Percentiles rank a stretch among this genome's conserved stretches.
Conservation (phyloP, 2,329 filamentous ascomycete species). For the Diplocarpon mali region DNA sequence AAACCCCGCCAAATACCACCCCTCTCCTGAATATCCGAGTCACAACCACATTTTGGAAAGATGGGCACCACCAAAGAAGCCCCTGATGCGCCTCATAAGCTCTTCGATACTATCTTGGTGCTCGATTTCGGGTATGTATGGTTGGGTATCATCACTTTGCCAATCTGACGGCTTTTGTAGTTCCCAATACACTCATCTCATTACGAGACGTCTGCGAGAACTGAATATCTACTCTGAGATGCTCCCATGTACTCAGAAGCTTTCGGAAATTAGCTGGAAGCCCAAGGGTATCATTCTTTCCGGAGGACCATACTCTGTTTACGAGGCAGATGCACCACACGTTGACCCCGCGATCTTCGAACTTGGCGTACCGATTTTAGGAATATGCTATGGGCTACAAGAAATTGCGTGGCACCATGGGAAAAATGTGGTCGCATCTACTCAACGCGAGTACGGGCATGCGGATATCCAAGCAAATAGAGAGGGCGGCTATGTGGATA, state of each 20-base stretch:
- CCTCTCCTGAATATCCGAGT: neutral
- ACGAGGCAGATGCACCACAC: conserved; percentile 65
- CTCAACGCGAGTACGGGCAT: conserved; percentile 35
- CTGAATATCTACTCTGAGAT: conserved; percentile 80
- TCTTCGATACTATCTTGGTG: conserved; percentile 49
- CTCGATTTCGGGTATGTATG: conserved; percentile 48
- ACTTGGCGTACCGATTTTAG: conserved; percentile 35
- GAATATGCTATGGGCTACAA: conserved; percentile 40
- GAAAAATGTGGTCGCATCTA: conserved; percentile 57
- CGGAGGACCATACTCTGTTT: conserved; percentile 66
- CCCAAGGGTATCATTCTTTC: conserved; percentile 77
- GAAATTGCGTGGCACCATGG: conserved; percentile 64
- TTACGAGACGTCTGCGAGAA: conserved; percentile 53
- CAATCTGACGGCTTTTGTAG: conserved; percentile 12
- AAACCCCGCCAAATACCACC: neutral
- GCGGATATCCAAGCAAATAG: conserved; percentile 45
- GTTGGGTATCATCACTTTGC: too few relatives aligned
- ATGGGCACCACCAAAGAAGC: conserved; percentile 15
- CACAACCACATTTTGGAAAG: conserved; percentile 3
- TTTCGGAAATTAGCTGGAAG: conserved; percentile 64
- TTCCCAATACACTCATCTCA: conserved; percentile 57
- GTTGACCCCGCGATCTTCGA: conserved; percentile 76
- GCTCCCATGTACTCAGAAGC: conserved; percentile 76
- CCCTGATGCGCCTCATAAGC: conserved; percentile 22
- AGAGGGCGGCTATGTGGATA: conserved; percentile 54